Evolutionary conservation across 1,284 basidiomycete species (phyloP).

Genomic region (Ceratobasidium sp.): DNA sequence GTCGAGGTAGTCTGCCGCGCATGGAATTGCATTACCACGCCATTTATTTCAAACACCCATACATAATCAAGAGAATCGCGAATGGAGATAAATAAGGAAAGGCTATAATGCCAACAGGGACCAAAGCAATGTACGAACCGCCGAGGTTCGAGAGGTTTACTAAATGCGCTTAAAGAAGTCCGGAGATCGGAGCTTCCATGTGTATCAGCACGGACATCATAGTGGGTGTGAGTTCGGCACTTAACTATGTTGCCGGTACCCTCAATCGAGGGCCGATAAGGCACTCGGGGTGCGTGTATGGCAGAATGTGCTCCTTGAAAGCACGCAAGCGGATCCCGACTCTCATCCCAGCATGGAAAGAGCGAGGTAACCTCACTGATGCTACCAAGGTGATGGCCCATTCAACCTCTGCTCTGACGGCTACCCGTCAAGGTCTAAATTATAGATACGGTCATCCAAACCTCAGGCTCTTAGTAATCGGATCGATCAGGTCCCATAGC

Average conservation of each 20-base stretch:
- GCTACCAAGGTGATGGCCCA: background rate
- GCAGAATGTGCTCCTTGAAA: background rate
- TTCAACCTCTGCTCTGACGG: background rate
- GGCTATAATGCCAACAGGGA: too few relatives aligned
- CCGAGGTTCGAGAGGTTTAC: background rate
- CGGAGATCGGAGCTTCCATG: conserved; percentile 23
- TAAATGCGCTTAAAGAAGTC: conserved; percentile 5
- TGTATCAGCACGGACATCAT: conserved; percentile 33
- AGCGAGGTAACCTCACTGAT: background rate
- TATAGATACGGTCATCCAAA: too few relatives aligned
- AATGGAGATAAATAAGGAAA: too few relatives aligned
- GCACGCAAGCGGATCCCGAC: background rate
- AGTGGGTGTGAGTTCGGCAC: conserved; percentile 16
- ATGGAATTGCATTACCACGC: too few relatives aligned
- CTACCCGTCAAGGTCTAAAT: background rate
- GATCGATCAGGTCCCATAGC: too few relatives aligned
- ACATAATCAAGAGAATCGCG: too few relatives aligned
- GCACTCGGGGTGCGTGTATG: background rate
- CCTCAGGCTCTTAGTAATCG: too few relatives aligned
- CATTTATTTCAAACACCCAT: too few relatives aligned
- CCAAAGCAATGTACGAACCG: background rate
- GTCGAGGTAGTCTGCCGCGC: too few relatives aligned
- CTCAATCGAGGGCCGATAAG: background rate
- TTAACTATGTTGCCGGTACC: conserved; percentile 33
- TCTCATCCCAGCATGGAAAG: background rate